Evolutionary conservation across 805 yeast species (phyloP), one percentile per base, ranked within the genome.

Genomic region (Scheffersomyces ergatensis): DNA sequence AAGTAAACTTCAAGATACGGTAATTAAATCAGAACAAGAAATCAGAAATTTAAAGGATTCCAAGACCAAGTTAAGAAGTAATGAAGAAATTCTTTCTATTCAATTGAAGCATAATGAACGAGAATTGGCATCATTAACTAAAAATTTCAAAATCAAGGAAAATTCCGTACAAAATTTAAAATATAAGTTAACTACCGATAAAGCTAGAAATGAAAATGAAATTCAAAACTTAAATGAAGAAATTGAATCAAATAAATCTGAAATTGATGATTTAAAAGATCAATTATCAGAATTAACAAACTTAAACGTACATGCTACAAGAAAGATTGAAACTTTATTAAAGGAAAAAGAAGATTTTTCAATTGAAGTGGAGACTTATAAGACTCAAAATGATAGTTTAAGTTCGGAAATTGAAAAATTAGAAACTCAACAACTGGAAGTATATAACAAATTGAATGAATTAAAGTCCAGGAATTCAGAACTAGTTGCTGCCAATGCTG

Each of bases 121-220:
- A 23, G 69, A 60, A 35, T 45, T 59, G 39, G 60, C 55, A 14
- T 55, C 58, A 14, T 36, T 53, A 11, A 56, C 54, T n/a, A 60
- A 60, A 42, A 54, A 41, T 36, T 47, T 46, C 19, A 54, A 49
- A 38, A 44, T 48, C 12, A 54, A 52, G 39, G 51, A 50, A 37
- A 39, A 37, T 23, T 16, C 36, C 9, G 21, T 38, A 3, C n/a
- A 35, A 19, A 31, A 34, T 12, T 37, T 47, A 13, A 31, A 40
- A 17, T 12, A 17, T 13, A 37, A 40, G 33, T 26, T 36, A 16
- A 26, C 14, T 16, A 33, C 37, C 17, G 18, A 34, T 16, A n/a
- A 33, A 36, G n/a, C 21, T 18, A 27, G 31, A 34, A 27, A 25
- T 15, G 41, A 46, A 8, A 20, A 27, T 15, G 33, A 37, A 31